phyloP scores from a whole-genome alignment of 192 early-diverging fungal species.

The Linnemannia exigua region DNA sequence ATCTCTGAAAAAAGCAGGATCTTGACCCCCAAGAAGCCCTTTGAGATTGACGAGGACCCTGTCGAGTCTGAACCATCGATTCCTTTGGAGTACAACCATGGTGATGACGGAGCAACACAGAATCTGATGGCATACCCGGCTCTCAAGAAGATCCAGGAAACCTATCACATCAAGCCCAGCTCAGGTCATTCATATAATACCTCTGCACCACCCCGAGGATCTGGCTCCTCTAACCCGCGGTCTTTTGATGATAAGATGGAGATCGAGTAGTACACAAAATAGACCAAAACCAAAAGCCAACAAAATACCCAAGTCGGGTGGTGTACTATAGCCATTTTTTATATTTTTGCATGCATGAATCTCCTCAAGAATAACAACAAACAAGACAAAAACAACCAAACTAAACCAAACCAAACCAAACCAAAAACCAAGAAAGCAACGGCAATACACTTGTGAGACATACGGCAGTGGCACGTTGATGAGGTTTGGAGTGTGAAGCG shows the following conservation, averaged over 20 bases:
- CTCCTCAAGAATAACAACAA: not conserved
- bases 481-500: not conserved
- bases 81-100: constrained; percentile 21
- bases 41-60: constrained; percentile 53
- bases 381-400: not conserved
- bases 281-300: not conserved
- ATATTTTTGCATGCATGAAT: not conserved
- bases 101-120: constrained; percentile 38
- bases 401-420: too few relatives aligned
- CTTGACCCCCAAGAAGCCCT: constrained; percentile 13
- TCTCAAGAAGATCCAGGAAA: constrained; percentile 47
- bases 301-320: not conserved
- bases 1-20: constrained; percentile 32
- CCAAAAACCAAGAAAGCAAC: not conserved
- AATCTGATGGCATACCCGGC: constrained; percentile 52
- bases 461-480: not conserved
- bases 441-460: not conserved
- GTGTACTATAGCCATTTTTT: not conserved
- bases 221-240: not conserved
- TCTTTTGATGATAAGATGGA: constrained; percentile 52
- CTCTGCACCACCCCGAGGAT: not conserved
- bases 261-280: constrained; percentile 21
- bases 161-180: constrained; percentile 24
- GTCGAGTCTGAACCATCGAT: constrained; percentile 33
- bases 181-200: not conserved